Evolutionary conservation across 2,329 filamentous ascomycete genomes (phyloP).

Genomic region (Claviceps monticola): DNA sequence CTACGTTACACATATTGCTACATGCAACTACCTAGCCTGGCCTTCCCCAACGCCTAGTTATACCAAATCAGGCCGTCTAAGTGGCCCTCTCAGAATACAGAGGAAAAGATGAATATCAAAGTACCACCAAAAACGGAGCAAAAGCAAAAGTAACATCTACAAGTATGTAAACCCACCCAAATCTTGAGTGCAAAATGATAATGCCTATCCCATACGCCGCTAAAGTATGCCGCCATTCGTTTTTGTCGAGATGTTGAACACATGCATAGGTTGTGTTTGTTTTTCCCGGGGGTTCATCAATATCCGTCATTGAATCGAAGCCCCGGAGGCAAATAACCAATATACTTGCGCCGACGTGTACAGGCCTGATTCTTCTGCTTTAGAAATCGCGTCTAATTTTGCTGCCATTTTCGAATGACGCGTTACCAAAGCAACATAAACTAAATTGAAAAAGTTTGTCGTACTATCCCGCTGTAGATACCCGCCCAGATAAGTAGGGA

Average conservation of each 20-base stretch:
- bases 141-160: no score
- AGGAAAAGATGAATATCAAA: no score
- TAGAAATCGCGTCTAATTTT: neutral
- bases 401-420: neutral
- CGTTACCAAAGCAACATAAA: neutral
- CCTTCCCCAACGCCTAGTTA: no score
- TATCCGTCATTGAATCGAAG: neutral
- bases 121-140: no score
- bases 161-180: no score
- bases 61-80: no score
- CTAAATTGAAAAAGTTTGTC: neutral
- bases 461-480: neutral
- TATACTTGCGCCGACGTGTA: neutral
- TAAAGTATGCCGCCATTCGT: neutral
- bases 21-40: no score
- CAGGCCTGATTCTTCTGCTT: neutral
- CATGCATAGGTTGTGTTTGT: neutral
- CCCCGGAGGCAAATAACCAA: neutral
- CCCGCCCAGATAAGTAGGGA: neutral
- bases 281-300: no score
- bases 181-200: no score
- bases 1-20: no score
- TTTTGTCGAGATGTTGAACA: neutral
- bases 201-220: neutral
- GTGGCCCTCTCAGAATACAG: no score